Conservation (phyloP, 176 grass and related monocot species). For the Phoenix roebelenii region DNA sequence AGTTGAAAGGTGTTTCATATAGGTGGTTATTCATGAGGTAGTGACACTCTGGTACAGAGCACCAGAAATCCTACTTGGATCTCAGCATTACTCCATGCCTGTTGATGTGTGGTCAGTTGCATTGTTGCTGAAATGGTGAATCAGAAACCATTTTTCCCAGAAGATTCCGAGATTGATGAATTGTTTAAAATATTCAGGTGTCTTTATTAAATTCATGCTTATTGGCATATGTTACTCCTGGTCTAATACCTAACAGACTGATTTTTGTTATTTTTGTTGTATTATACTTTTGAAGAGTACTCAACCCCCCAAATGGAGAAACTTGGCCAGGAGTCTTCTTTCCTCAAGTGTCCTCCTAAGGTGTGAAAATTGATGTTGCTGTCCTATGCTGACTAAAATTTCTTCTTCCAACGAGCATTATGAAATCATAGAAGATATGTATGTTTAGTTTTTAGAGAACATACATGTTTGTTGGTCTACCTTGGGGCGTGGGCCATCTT, state of each 20-base stretch:
- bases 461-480: too few species aligned
- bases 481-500: too few species aligned
- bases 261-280: background rate
- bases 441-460: too few species aligned
- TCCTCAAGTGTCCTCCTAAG: slow-evolving; percentile 76
- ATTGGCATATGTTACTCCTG: background rate
- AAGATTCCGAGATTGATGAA: slow-evolving; percentile 91
- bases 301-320: slow-evolving; percentile 84
- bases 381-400: background rate
- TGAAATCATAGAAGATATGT: too few species aligned
- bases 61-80: slow-evolving; percentile 85
- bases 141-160: slow-evolving; percentile 74
- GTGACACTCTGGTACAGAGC: slow-evolving; percentile 94
- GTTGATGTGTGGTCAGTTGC: slow-evolving; percentile 92
- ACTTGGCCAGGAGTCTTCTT: slow-evolving; percentile 82
- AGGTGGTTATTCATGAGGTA: slow-evolving; percentile 27
- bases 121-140: slow-evolving; percentile 97
- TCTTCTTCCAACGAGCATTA: too few species aligned
- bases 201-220: background rate
- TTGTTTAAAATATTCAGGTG: slow-evolving; percentile 97
- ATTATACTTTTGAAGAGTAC: slow-evolving; percentile 32
- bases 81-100: slow-evolving; percentile 75
- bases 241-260: slow-evolving; percentile 5
- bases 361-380: slow-evolving; percentile 26
- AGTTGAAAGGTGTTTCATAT: too few species aligned